Conservation (phyloP, 2,329 filamentous ascomycete species). For the Biscogniauxia marginata region DNA sequence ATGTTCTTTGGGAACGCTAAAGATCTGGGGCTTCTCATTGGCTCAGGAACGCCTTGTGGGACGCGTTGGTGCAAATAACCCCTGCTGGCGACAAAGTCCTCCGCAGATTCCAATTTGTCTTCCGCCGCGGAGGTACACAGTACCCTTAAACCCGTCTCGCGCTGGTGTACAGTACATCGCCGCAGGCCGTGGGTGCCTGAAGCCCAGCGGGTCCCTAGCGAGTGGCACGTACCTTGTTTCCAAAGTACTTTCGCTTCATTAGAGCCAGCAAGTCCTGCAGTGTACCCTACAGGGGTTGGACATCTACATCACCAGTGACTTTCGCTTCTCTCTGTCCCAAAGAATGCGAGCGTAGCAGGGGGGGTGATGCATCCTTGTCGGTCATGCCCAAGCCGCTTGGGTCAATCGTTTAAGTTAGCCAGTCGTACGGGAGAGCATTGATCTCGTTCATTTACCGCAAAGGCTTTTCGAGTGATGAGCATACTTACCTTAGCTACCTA, state of each 20-base stretch:
- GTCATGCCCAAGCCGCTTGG: slow-evolving; percentile 15
- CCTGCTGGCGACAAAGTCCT: slow-evolving; percentile 20
- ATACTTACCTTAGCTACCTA: no score
- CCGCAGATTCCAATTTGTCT: slow-evolving; percentile 22
- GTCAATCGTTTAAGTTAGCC: slow-evolving; percentile 13
- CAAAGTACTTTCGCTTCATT: neutral
- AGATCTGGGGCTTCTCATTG: neutral
- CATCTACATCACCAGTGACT: neutral
- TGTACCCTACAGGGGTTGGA: neutral
- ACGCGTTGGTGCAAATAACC: slow-evolving; percentile 1
- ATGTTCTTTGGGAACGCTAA: neutral
- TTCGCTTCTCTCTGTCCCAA: slow-evolving; percentile 17
- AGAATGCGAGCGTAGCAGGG: slow-evolving; percentile 22
- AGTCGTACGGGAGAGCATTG: slow-evolving; percentile 3
- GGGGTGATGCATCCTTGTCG: slow-evolving; percentile 15
- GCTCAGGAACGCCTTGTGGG: neutral
- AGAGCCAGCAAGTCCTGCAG: neutral
- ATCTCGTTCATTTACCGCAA: slow-evolving; percentile 1
- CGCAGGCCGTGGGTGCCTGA: neutral
- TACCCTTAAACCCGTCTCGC: slow-evolving; percentile 1
- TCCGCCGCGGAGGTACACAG: slow-evolving; percentile 4
- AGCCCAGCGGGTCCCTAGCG: neutral
- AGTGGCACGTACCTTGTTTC: neutral
- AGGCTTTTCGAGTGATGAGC: neutral
- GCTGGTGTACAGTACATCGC: slow-evolving; percentile 4